Conservation (phyloP, 495 filamentous ascomycete species). For the Penicillium parvum region DNA sequence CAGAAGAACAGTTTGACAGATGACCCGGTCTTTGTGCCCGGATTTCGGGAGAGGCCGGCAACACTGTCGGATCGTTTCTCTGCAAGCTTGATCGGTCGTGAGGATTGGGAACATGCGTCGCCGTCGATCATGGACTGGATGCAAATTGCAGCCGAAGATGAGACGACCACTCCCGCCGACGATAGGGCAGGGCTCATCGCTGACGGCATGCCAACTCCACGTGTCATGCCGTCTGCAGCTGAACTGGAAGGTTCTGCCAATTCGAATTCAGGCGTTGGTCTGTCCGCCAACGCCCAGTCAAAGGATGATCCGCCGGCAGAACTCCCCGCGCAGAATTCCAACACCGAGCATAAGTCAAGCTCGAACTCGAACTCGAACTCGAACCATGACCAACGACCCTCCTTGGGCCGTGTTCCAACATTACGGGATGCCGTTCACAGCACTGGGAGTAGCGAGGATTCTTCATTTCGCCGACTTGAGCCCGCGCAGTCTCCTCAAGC, state of each 20-base stretch:
- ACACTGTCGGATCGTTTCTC: conserved; percentile 15
- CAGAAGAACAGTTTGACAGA: conserved; percentile 30
- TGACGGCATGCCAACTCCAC: conserved; percentile 25
- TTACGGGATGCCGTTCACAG: conserved; percentile 58
- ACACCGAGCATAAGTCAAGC: neutral
- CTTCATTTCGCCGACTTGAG: conserved; percentile 34
- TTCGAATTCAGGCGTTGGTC: conserved; percentile 27
- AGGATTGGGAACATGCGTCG: conserved; percentile 53
- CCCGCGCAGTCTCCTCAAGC: conserved; percentile 34
- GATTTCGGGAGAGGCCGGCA: conserved; percentile 19
- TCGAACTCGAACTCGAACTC: neutral
- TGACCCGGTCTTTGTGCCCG: conserved; percentile 35
- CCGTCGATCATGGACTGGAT: conserved; percentile 55
- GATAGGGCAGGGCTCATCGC: conserved; percentile 9
- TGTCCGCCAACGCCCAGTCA: conserved; percentile 33
- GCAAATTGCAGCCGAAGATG: conserved; percentile 44
- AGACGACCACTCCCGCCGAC: conserved; percentile 16
- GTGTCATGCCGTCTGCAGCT: conserved; percentile 5
- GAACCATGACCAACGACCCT: neutral
- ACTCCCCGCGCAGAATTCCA: conserved; percentile 2
- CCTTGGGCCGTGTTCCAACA: conserved; percentile 34
- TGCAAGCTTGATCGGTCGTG: conserved; percentile 44
- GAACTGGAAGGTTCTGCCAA: conserved; percentile 9
- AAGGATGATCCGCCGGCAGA: neutral
- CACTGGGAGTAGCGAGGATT: conserved; percentile 43